These are phyloP conservation scores for Trichophyton equinum DNA, from an alignment of 2,329 filamentous ascomycete genomes.

Conservation along the genomic window DNA sequence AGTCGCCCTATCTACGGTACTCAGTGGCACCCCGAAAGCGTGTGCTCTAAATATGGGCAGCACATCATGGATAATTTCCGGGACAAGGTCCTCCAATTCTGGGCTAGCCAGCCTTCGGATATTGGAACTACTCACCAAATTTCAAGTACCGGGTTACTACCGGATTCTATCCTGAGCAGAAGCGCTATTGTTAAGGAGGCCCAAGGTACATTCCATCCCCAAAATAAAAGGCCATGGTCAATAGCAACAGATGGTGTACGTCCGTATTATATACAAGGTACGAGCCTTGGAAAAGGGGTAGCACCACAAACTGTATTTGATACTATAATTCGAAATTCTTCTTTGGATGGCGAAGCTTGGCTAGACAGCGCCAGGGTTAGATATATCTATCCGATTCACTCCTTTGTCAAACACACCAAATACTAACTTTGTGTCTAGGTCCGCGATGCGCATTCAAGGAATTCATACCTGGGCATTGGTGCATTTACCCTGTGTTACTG, in stretches of 20 bases:
- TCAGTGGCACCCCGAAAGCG: conserved; percentile 13
- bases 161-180: conserved; percentile 6
- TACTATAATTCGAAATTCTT: conserved; percentile 8
- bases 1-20: conserved; percentile 11
- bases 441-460: conserved; percentile 11
- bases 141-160: conserved; percentile 5
- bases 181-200: conserved; percentile 9
- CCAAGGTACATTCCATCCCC: not conserved
- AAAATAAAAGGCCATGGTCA: not conserved
- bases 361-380: conserved; percentile 12
- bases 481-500: conserved; percentile 8
- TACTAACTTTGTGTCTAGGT: conserved; percentile 7
- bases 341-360: conserved; percentile 12
- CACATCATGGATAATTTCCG: conserved; percentile 12
- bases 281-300: conserved; percentile 8
- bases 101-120: conserved; percentile 5
- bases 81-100: conserved; percentile 7
- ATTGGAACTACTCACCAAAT: not conserved
- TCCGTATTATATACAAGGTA: conserved; percentile 9
- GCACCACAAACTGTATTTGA: conserved; percentile 8
- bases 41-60: conserved; percentile 12
- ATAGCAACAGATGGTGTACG: not conserved
- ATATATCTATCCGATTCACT: not conserved
- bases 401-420: not conserved
- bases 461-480: conserved; percentile 11